Conservation (phyloP, 2,329 filamentous ascomycete genomes). For the Trichoderma sp. region DNA sequence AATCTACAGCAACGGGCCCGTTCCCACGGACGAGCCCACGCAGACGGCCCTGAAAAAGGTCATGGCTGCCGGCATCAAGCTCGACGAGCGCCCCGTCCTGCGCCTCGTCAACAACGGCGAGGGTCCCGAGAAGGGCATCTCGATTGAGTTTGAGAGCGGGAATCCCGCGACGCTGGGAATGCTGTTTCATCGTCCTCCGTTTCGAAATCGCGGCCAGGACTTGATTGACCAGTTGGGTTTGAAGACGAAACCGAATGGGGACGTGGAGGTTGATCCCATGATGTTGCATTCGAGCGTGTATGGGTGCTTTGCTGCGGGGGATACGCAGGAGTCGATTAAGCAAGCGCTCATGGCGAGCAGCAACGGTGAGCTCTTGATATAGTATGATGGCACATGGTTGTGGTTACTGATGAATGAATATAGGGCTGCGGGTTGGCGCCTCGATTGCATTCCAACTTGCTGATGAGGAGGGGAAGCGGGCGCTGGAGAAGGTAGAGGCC, state of each 20-base stretch:
- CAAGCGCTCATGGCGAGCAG: conserved; percentile 25
- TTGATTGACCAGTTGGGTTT: conserved; percentile 47
- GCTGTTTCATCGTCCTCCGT: conserved; percentile 47
- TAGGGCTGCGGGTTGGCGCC: conserved; percentile 23
- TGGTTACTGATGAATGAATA: neutral
- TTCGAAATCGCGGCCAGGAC: conserved; percentile 44
- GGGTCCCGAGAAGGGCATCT: conserved; percentile 34
- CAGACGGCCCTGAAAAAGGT: conserved; percentile 31
- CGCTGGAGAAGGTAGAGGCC: neutral
- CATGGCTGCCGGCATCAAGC: conserved; percentile 40
- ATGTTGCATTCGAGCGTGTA: conserved; percentile 53
- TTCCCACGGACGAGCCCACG: conserved; percentile 10
- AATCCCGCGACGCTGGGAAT: conserved; percentile 38
- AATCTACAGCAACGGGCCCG: conserved; percentile 54
- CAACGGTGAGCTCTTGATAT: conserved; percentile 9
- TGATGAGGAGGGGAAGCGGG: conserved; percentile 23
- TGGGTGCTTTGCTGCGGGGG: conserved; percentile 58
- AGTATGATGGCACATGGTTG: no score
- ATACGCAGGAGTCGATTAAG: conserved; percentile 40
- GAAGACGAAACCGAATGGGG: conserved; percentile 46
- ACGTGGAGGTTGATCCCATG: conserved; percentile 47
- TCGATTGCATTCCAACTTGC: conserved; percentile 24
- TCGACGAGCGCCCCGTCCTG: conserved; percentile 45
- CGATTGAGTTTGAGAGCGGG: conserved; percentile 47
- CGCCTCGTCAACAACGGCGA: conserved; percentile 33